Base-by-base conservation (phyloP, 768 basidiomycete genomes). In the Lentinus tigrinus region DNA sequence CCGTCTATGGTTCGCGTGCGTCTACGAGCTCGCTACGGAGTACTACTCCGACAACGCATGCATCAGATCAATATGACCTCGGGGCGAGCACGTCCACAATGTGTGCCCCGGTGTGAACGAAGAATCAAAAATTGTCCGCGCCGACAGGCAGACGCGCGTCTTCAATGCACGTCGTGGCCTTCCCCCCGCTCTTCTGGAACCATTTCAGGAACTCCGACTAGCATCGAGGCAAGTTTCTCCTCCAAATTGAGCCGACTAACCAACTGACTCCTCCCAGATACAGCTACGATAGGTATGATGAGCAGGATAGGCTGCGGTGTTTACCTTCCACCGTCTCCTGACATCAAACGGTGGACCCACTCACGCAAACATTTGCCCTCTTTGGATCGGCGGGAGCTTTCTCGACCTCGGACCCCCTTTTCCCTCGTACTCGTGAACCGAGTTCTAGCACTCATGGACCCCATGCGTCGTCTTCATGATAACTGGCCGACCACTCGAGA, bases 261-360 rank as follows among this genome's bases (percentile, higher is more conserved):
- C 24, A 21, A 14, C 51, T 52, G 26, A 47, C 57, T 48, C 37
- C 26, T 31, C 13, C 26, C 21, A 7, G 21, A 37, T 47, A 9
- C 27, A 24, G 28, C 51, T 47, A 4, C 46, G 51, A 58, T 52
- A 47, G 57, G 57, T 21, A 40, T 34, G 26, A 58, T 52, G 9
- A n/a, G 16, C 14, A 31, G 36, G 31, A 38, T 26, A 52, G 3
- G 43, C 56, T 43, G 56, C 43, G 31, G n/a, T 10, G 19, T 8
- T 19, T 34, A 39, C 48, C 48, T 31, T 28, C 42, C 36, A 31
- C 14, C 42, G 6, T 40, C 17, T 37, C 37, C 49, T 43, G 50
- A 42, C 24, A 52, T 47, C 51, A 40, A 48, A 46, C 14, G 40
- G 38, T 34, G 56, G 56, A 57, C 50, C 56, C 56, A 57, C 56